Percentiles rank a stretch among this genome's conserved stretches.
Evolutionary conservation across 108 stramenopile species (phyloP).

Genomic region (Skeletonema potamos): DNA sequence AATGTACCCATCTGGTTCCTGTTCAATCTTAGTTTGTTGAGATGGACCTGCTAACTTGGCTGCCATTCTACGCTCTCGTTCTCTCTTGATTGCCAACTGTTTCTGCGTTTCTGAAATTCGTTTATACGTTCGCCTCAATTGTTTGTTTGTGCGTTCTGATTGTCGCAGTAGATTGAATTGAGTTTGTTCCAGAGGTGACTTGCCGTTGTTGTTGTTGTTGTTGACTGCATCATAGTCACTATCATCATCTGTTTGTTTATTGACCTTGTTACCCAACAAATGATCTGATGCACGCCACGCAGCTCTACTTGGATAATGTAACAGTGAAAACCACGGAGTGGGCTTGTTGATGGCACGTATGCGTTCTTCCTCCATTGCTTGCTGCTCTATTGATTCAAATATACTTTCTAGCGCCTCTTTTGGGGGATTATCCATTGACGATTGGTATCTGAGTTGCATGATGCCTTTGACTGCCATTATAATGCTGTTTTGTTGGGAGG

Average conservation of each 20-base stretch:
- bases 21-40: neutral
- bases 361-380: constrained; percentile 14
- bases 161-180: constrained; percentile 37
- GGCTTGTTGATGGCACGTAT: constrained; percentile 17
- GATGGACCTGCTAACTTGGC: constrained; percentile 13
- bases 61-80: constrained; percentile 36
- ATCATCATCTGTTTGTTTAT: neutral
- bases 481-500: neutral
- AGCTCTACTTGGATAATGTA: constrained; percentile 63
- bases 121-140: constrained; percentile 31
- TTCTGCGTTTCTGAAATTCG: constrained; percentile 21
- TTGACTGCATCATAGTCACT: neutral
- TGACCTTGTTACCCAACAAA: constrained; percentile 5
- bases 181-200: constrained; percentile 22
- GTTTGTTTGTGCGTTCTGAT: constrained; percentile 26
- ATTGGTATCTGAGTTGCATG: neutral
- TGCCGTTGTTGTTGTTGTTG: neutral
- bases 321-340: constrained; percentile 61
- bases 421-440: neutral
- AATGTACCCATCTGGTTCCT: constrained; percentile 9
- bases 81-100: constrained; percentile 20
- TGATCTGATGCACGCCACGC: constrained; percentile 66
- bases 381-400: constrained; percentile 31
- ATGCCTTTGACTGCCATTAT: neutral
- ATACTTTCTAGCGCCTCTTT: neutral